phyloP scores from a whole-genome alignment of 768 basidiomycete species.

The Naganishia vaughanmartiniae region DNA sequence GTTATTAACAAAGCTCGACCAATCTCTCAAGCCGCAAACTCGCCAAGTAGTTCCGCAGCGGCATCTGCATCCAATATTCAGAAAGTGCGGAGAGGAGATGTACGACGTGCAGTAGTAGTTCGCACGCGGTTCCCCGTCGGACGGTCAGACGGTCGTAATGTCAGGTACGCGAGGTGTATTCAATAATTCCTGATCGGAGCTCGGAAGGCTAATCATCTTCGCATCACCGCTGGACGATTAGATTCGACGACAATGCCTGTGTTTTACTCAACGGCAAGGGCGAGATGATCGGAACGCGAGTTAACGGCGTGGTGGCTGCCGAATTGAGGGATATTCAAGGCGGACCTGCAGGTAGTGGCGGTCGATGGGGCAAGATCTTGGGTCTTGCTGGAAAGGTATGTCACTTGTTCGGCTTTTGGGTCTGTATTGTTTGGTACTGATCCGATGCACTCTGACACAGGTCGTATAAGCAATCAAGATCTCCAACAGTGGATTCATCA shows the following conservation, averaged over 20 bases:
- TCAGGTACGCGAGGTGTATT: slow-evolving; percentile 55
- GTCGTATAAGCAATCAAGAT: neutral
- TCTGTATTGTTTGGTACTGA: neutral
- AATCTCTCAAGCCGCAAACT: slow-evolving; percentile 59
- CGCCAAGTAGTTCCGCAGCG: slow-evolving; percentile 52
- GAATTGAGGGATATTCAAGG: slow-evolving; percentile 75
- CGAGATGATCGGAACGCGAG: slow-evolving; percentile 83
- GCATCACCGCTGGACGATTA: slow-evolving; percentile 12
- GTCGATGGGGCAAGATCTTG: slow-evolving; percentile 85
- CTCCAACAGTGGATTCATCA: neutral
- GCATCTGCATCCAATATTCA: slow-evolving; percentile 64
- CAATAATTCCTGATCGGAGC: neutral
- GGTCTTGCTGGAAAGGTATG: slow-evolving; percentile 84
- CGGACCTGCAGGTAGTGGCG: slow-evolving; percentile 43
- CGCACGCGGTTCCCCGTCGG: slow-evolving; percentile 82
- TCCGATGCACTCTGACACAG: neutral
- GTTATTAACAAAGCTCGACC: slow-evolving; percentile 90
- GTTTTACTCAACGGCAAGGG: slow-evolving; percentile 92
- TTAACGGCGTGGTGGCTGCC: slow-evolving; percentile 87
- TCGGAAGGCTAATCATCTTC: slow-evolving; percentile 3
- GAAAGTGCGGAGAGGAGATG: slow-evolving; percentile 89
- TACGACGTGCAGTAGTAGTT: slow-evolving; percentile 92
- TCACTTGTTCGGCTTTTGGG: neutral
- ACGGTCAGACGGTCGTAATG: slow-evolving; percentile 79
- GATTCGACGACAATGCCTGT: slow-evolving; percentile 93